phyloP scores from a whole-genome alignment of 192 early-diverging fungal species.

The Coemansia sp. region DNA sequence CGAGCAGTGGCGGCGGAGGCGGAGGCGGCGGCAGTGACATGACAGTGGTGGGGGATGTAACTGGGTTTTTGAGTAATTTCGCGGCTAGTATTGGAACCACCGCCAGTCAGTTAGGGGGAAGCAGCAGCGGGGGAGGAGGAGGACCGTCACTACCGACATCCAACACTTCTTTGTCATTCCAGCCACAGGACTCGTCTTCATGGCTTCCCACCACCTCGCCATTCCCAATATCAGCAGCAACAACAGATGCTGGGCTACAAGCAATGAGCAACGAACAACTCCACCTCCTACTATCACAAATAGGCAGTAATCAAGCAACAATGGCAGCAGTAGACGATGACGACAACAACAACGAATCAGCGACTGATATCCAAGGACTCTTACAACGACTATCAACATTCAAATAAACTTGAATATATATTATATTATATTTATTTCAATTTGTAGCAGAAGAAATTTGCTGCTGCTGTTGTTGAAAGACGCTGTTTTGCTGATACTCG shows the following conservation, averaged over 20 bases:
- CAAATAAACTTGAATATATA: not conserved
- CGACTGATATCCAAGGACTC: constrained; percentile 16
- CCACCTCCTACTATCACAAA: constrained; percentile 6
- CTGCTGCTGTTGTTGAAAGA: constrained; percentile 10
- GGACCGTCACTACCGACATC: not conserved
- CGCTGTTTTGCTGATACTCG: constrained; percentile 35
- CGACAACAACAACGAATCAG: constrained; percentile 4
- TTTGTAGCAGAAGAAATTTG: not conserved
- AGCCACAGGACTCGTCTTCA: not conserved
- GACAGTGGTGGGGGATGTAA: constrained; percentile 23
- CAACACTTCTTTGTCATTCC: not conserved
- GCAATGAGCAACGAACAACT: constrained; percentile 16
- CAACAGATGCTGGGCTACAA: not conserved
- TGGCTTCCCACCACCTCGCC: too few relatives aligned
- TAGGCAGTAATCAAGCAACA: not conserved
- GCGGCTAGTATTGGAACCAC: constrained; percentile 49
- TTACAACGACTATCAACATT: constrained; percentile 17
- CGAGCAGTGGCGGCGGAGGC: too few relatives aligned
- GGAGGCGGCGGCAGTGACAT: not conserved
- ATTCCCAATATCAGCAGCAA: not conserved
- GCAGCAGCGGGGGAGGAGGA: not conserved
- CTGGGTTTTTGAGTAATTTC: constrained; percentile 50
- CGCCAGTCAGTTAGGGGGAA: constrained; percentile 44
- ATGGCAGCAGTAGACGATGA: too few relatives aligned
- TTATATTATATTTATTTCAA: not conserved